These are phyloP conservation scores for Ogataea henricii DNA, from an alignment of 805 yeast genomes.

Conservation along the genomic window DNA sequence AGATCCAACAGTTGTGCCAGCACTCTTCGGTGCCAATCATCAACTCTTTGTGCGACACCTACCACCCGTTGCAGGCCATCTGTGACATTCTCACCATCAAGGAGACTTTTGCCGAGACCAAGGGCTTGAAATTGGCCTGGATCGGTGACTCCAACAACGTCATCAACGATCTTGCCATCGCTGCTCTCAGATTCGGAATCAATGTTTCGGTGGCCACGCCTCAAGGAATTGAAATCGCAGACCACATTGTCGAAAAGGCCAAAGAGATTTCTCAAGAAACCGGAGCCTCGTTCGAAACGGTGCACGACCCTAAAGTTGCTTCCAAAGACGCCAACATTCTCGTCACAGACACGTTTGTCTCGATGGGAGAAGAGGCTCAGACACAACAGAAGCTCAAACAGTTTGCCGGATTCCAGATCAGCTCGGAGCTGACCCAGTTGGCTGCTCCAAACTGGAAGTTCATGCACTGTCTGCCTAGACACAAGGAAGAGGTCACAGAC, in stretches of 20 bases:
- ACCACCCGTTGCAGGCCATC: conserved; percentile 94
- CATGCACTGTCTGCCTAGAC: conserved; percentile 98
- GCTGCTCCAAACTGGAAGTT: conserved; percentile 77
- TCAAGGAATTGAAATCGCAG: conserved; percentile 62
- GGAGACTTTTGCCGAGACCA: conserved; percentile 62
- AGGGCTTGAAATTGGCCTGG: conserved; percentile 84
- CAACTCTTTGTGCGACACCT: conserved; percentile 89
- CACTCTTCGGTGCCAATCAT: conserved; percentile 89
- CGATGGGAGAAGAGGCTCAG: conserved; percentile 96
- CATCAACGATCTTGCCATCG: conserved; percentile 88
- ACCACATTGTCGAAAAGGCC: conserved; percentile 56
- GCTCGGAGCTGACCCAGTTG: conserved; percentile 63
- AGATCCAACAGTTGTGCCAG: conserved; percentile 73
- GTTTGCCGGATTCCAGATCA: conserved; percentile 86
- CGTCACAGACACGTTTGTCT: conserved; percentile 96
- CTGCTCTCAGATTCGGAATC: conserved; percentile 82
- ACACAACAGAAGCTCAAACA: conserved; percentile 69
- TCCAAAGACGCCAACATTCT: conserved; percentile 73
- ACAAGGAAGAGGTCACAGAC: conserved; percentile 90
- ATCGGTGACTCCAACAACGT: conserved; percentile 97
- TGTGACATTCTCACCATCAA: conserved; percentile 86
- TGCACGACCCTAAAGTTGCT: conserved; percentile 77
- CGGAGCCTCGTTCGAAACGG: conserved; percentile 55
- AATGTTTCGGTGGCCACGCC: conserved; percentile 86
- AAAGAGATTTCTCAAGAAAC: conserved; percentile 49